These are phyloP conservation scores for Phytopythium chamaehyphon DNA, from an alignment of 352 stramenopile species.

Conservation along the genomic window DNA sequence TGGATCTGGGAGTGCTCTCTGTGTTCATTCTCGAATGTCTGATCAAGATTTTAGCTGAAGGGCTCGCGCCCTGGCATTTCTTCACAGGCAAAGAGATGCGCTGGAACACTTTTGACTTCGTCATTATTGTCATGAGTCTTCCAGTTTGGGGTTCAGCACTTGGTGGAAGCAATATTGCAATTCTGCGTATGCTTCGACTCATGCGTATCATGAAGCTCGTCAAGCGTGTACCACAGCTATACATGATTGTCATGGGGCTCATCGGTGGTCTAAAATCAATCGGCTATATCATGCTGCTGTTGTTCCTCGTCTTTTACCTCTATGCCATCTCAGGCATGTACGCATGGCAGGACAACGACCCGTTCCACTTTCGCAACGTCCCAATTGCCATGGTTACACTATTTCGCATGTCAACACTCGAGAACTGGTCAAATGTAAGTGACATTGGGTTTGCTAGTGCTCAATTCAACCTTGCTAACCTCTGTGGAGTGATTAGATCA, in stretches of 20 bases:
- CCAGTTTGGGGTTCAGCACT: constrained; percentile 61
- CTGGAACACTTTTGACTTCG: constrained; percentile 86
- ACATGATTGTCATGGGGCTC: constrained; percentile 90
- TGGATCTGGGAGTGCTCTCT: constrained; percentile 62
- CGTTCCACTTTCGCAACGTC: constrained; percentile 78
- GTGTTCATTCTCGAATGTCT: constrained; percentile 76
- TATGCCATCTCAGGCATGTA: constrained; percentile 91
- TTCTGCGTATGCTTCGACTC: constrained; percentile 83
- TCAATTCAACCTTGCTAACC: constrained; percentile 2
- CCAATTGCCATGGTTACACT: constrained; percentile 83
- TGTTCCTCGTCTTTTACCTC: constrained; percentile 88
- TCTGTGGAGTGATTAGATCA: constrained; percentile 28
- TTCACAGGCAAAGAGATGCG: constrained; percentile 70
- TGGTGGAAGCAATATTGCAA: constrained; percentile 67
- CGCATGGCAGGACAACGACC: constrained; percentile 84
- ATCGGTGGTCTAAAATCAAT: constrained; percentile 87
- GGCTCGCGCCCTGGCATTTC: constrained; percentile 63
- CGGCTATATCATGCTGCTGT: constrained; percentile 86
- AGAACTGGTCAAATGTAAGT: constrained; percentile 75
- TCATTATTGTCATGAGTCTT: constrained; percentile 80
- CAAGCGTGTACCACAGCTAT: constrained; percentile 86
- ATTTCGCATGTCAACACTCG: constrained; percentile 76
- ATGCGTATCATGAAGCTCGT: constrained; percentile 90
- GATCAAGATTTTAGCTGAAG: constrained; percentile 80
- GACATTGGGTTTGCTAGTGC: background rate